Percentiles rank a stretch among this genome's conserved stretches.
phyloP scores from a whole-genome alignment of 768 basidiomycete species.

The Tylopilus sp. region DNA sequence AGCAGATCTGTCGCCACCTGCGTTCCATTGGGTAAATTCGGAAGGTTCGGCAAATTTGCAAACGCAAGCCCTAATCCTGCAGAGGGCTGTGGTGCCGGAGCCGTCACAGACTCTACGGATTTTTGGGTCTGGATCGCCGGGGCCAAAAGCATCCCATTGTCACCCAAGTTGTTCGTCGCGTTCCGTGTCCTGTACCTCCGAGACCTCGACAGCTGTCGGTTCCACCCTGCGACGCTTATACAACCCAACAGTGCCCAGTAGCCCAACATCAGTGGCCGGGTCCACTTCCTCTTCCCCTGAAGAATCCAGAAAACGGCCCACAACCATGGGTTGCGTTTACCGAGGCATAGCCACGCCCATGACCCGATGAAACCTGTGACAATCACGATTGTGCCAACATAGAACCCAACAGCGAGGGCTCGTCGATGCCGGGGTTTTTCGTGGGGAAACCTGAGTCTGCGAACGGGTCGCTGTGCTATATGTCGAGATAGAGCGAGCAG shows the following conservation, averaged over 20 bases:
- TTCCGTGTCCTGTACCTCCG: constrained; percentile 60
- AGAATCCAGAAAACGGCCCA: constrained; percentile 80
- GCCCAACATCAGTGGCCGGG: constrained; percentile 66
- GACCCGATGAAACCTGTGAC: constrained; percentile 81
- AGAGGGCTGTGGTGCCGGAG: constrained; percentile 13
- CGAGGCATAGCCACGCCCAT: constrained; percentile 90
- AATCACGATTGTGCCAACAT: constrained; percentile 69
- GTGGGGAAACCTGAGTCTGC: constrained; percentile 75
- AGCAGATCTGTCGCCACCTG: constrained; percentile 60
- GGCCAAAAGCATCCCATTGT: constrained; percentile 32
- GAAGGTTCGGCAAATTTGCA: constrained; percentile 50
- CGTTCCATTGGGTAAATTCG: constrained; percentile 53
- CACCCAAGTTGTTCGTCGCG: constrained; percentile 30
- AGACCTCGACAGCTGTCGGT: constrained; percentile 78
- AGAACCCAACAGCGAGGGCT: constrained; percentile 82
- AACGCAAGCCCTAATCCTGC: constrained; percentile 34
- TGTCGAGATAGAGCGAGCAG: constrained; percentile 88
- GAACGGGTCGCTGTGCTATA: constrained; percentile 82
- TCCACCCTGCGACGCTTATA: constrained; percentile 94
- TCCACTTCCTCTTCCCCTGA: constrained; percentile 75
- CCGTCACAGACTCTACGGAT: constrained; percentile 11
- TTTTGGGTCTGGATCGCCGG: constrained; percentile 24
- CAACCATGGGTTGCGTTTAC: constrained; percentile 79
- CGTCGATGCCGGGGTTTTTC: constrained; percentile 82
- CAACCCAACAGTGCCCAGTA: constrained; percentile 84